A percentile compares a stretch with the other conserved stretches of the same genome.
Evolutionary conservation across 2,329 filamentous ascomycete genomes (phyloP).

Genomic region (Claviceps monticola): DNA sequence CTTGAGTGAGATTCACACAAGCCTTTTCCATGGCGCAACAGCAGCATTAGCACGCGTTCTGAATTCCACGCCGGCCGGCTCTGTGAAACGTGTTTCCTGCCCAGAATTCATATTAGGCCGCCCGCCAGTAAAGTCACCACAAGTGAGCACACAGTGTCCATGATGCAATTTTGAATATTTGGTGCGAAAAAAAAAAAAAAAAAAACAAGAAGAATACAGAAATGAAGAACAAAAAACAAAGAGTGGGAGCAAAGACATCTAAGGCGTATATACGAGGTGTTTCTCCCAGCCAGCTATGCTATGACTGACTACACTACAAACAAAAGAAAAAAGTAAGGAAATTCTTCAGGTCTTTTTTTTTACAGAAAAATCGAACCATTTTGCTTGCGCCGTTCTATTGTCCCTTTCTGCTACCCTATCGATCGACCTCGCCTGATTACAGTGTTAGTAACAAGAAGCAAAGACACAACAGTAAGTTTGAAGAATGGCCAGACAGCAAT

Average conservation of each 20-base stretch:
- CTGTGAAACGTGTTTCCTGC: too few relatives aligned
- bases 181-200: too few relatives aligned
- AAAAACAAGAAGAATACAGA: background rate
- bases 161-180: background rate
- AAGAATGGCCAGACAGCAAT: too few relatives aligned
- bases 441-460: background rate
- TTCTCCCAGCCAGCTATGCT: conserved; percentile 18
- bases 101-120: too few relatives aligned
- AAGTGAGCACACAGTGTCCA: background rate
- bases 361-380: background rate
- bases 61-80: too few relatives aligned
- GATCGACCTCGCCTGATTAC: conserved; percentile 44
- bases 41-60: too few relatives aligned
- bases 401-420: conserved; percentile 24
- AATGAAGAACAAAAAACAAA: background rate
- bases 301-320: conserved; percentile 25
- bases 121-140: too few relatives aligned
- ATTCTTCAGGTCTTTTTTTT: background rate
- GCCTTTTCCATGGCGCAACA: too few relatives aligned
- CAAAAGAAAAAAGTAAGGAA: conserved; percentile 18
- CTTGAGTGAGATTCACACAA: too few relatives aligned
- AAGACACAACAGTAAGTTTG: background rate
- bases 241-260: conserved; percentile 9
- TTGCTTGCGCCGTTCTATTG: conserved; percentile 8
- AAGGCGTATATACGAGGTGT: conserved; percentile 22